Base-by-base conservation (phyloP, 768 basidiomycete species). In the Boletus pseudopeckii region DNA sequence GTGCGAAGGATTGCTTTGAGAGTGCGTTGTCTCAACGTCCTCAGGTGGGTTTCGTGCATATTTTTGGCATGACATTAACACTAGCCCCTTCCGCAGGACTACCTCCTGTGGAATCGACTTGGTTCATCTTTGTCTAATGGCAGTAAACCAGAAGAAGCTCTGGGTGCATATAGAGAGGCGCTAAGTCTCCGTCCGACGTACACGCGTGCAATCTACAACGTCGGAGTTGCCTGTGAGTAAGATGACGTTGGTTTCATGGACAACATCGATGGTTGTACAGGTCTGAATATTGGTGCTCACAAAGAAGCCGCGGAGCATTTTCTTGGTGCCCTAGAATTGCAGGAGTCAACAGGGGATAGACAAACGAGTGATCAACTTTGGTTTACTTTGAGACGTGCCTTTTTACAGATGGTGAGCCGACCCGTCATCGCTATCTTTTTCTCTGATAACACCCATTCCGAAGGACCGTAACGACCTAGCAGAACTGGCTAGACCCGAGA, bases 291-390 rank as follows among this genome's bases (percentile, higher is more conserved):
- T 48, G 95, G 94, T 9, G 92, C 93, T 9, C 81, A 90, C 70
- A 87, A 90, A 65, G 97, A 99, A 74, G 95, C 97, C 1, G 92
- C 92, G 5, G 97, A 99, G 62, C 97, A 99, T 71, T 90, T 97
- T 66, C 75, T 97, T 48, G 86, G 88, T 56, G 94, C 92, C 0
- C 73, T 97, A 37, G 80, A 80, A 13, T 75, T 94, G 65, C 93
- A 96, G 62, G 85, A 89, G 62, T 72, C 82, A 9, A 80, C 80
- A 1, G 82, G 61, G n/a, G 66, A 75, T 54, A 84, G 78, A 52
- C 85, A 83, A 63, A 88, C 85, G 45, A 92, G 88, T 55, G 83
- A 88, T 52, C 89, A 92, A 58, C 75, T 98, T 32, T 98, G 94
- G 97, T 79, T 82, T 50, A 98, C 96, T 30, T 79, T 99, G 24